Base-by-base conservation (phyloP, 768 basidiomycete genomes). In the Hebeloma cylindrosporum region DNA sequence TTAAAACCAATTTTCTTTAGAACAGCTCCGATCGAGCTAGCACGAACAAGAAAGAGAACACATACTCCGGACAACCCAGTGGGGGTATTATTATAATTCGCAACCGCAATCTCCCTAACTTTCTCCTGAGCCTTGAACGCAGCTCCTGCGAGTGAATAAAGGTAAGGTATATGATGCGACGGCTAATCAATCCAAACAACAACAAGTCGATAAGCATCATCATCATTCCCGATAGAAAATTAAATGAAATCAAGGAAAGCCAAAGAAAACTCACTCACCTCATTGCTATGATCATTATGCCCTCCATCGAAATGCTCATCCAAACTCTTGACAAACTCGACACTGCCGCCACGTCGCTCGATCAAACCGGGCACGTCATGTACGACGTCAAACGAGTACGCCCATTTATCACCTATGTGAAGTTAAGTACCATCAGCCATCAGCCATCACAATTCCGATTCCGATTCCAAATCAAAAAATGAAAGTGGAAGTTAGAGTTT, bases 111-210 rank as follows among this genome's bases (percentile, higher is more conserved):
- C 48, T 80, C 69, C 10, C 84, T 78, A 4, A 90, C 75, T n/a
- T 78, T 78, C 45, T 78, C 75, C 61, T 90, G 88, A 0, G 84
- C 75, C 56, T 80, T 85, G 25, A 75, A 80, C 1, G 88, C 79
- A 0, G 84, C 82, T 2, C 80, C 83, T 0, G 85, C 84, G 1
- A 89, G 65, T 0, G 84, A 69, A 54, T 92, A 92, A 27, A 91
- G 70, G 59, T 91, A 92, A 0, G 89, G 88, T 31, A 91, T 89
- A 59, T 91, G 88, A 50, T 91, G 90, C 0, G 86, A 88, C 0
- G 90, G 88, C 84, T 88, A 45, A 14, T n/a, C n/a, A n/a, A n/a
- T n/a, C n/a, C n/a, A n/a, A n/a, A n/a, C n/a, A n/a, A n/a, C n/a
- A n/a, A n/a, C n/a, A n/a, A n/a, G n/a, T n/a, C n/a, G n/a, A n/a